A percentile compares a stretch with the other conserved stretches of the same genome.
These are phyloP conservation scores for Cochlearia excelsa DNA, from an alignment of 345 rosid genomes.

Conservation along the genomic window DNA sequence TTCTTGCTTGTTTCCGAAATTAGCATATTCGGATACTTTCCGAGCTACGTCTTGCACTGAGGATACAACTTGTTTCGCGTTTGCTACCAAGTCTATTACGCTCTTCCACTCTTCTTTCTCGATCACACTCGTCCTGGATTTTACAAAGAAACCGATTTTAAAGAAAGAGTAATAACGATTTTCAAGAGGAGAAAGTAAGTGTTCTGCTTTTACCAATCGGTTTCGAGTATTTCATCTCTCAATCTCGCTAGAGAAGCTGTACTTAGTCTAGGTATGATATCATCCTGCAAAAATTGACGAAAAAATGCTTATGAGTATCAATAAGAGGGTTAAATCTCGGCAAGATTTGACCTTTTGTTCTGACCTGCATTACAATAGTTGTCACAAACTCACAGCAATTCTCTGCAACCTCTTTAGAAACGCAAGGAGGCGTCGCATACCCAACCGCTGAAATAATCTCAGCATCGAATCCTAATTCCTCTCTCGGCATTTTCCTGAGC, in stretches of 20 bases:
- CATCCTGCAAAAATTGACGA: conserved; percentile 53
- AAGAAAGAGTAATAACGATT: background rate
- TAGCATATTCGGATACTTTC: conserved; percentile 80
- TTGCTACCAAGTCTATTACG: conserved; percentile 62
- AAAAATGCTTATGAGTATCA: conserved; percentile 7
- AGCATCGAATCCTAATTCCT: conserved; percentile 79
- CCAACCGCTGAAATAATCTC: conserved; percentile 78
- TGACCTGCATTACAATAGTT: conserved; percentile 91
- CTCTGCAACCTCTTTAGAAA: conserved; percentile 84
- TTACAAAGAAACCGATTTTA: conserved; percentile 1
- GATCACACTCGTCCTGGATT: conserved; percentile 69
- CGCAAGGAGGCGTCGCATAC: conserved; percentile 91
- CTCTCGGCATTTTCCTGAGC: conserved; percentile 64
- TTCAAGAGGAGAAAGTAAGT: background rate
- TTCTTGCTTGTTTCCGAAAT: conserved; percentile 49
- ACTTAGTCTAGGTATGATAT: conserved; percentile 79
- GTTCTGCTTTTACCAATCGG: conserved; percentile 67
- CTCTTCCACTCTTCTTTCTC: conserved; percentile 88
- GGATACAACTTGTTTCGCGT: conserved; percentile 78
- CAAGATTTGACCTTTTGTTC: conserved; percentile 17
- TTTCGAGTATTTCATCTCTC: conserved; percentile 78
- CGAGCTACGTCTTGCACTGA: conserved; percentile 84
- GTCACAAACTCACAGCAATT: conserved; percentile 80
- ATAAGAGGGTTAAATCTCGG: background rate
- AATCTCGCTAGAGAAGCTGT: conserved; percentile 68